A percentile compares a stretch with the other conserved stretches of the same genome.
Evolutionary conservation across 78 protist species (phyloP).

Genomic region (Dictyostelium brefeldianum): DNA sequence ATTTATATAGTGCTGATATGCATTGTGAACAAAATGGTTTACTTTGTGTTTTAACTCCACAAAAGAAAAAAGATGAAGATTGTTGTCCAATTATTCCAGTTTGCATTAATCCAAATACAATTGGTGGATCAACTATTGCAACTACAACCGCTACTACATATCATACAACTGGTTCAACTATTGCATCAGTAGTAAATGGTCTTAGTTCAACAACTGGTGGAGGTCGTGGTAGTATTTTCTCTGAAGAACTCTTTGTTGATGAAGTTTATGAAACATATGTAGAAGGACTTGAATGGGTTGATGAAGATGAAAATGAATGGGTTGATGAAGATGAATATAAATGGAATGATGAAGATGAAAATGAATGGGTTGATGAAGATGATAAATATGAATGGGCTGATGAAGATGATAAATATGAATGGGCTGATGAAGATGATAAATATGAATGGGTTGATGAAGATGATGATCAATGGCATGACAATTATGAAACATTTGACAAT

Average conservation of each 20-base stretch:
- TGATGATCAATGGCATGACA: background rate
- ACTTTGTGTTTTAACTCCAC: constrained; percentile 22
- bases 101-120: background rate
- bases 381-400: background rate
- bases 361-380: background rate
- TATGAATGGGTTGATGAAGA: background rate
- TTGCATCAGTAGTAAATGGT: background rate
- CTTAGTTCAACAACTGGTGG: constrained; percentile 21
- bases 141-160: constrained; percentile 10
- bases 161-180: background rate
- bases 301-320: background rate
- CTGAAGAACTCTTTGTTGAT: background rate
- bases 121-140: constrained; percentile 24
- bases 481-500: background rate
- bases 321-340: background rate
- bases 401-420: background rate
- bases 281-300: background rate
- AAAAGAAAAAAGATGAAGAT: background rate
- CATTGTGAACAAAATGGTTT: constrained; percentile 35
- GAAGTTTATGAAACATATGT: background rate
- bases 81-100: constrained; percentile 57
- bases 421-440: background rate
- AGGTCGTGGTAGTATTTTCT: background rate
- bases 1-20: constrained; percentile 19
- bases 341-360: background rate